Percentiles rank a stretch among this genome's conserved stretches.
Conservation (phyloP, 768 basidiomycete genomes). For the Pleurotus citrinopileatus region DNA sequence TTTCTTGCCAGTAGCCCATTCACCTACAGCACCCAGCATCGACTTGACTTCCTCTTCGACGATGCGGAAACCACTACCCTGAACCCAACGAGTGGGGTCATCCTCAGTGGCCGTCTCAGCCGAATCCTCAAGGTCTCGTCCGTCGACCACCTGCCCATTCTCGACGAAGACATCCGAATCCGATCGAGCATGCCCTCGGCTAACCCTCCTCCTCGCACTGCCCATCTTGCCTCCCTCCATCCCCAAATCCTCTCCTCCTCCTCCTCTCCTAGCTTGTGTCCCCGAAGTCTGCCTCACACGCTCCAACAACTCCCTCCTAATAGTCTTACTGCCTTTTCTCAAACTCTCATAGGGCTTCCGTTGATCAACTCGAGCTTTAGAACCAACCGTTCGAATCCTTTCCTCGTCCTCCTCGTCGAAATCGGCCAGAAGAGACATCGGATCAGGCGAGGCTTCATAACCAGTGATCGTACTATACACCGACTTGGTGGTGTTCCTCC, state of each 20-base stretch:
- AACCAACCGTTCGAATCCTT: too few relatives aligned
- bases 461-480: conserved; percentile 15
- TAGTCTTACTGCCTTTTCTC: conserved; percentile 41
- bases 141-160: conserved; percentile 7
- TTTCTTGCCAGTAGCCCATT: conserved; percentile 13
- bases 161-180: conserved; percentile 25
- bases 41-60: conserved; percentile 22
- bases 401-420: conserved; percentile 9
- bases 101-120: conserved; percentile 7
- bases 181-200: conserved; percentile 19
- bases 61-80: conserved; percentile 41
- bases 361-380: conserved; percentile 12
- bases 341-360: conserved; percentile 40
- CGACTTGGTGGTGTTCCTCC: conserved; percentile 6
- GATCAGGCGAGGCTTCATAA: conserved; percentile 19
- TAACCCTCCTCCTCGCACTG: conserved; percentile 13
- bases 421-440: conserved; percentile 23
- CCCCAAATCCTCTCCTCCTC: conserved; percentile 12
- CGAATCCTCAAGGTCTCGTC: background rate
- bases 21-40: conserved; percentile 13
- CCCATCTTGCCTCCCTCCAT: background rate
- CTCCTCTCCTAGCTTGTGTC: conserved; percentile 15
- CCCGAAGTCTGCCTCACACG: conserved; percentile 27
- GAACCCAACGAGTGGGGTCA: conserved; percentile 24
- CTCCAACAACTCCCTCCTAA: conserved; percentile 49